These are phyloP conservation scores for Quercus robur DNA, from an alignment of 306 rosid genomes.

Conservation along the genomic window DNA sequence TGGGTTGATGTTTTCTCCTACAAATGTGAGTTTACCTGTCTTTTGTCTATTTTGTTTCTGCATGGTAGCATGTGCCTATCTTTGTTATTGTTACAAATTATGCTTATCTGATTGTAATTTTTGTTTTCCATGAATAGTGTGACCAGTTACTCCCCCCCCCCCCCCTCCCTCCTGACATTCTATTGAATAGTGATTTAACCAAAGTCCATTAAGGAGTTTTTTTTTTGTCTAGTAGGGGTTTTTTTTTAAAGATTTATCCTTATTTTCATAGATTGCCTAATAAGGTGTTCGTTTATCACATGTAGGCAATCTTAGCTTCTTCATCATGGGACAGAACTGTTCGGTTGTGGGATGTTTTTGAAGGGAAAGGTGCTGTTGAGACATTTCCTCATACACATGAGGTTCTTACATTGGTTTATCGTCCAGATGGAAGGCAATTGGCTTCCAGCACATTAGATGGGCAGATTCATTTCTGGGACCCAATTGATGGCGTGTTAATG, in stretches of 20 bases:
- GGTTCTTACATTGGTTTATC: constrained; percentile 84
- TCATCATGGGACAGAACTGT: constrained; percentile 94
- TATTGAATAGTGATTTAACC: neutral
- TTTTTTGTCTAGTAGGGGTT: neutral
- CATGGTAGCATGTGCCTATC: neutral
- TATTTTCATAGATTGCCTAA: neutral
- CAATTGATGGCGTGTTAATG: constrained; percentile 81
- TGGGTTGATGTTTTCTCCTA: constrained; percentile 86
- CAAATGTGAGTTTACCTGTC: constrained; percentile 60
- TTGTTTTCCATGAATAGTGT: neutral
- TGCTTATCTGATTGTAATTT: neutral
- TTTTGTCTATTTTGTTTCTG: neutral
- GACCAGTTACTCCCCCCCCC: neutral
- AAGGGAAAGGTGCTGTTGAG: constrained; percentile 89
- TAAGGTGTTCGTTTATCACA: constrained; percentile 15
- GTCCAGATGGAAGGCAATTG: constrained; percentile 95
- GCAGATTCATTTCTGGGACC: constrained; percentile 96
- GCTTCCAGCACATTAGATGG: constrained; percentile 98
- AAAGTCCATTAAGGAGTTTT: neutral
- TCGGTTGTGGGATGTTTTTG: constrained; percentile 93
- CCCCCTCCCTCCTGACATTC: neutral
- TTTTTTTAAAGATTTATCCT: neutral
- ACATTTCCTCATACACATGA: constrained; percentile 79
- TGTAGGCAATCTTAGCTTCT: constrained; percentile 80
- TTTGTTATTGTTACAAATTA: neutral